These are phyloP conservation scores for Penstemon barbatus DNA, from an alignment of 257 asterid species.

Conservation along the genomic window DNA sequence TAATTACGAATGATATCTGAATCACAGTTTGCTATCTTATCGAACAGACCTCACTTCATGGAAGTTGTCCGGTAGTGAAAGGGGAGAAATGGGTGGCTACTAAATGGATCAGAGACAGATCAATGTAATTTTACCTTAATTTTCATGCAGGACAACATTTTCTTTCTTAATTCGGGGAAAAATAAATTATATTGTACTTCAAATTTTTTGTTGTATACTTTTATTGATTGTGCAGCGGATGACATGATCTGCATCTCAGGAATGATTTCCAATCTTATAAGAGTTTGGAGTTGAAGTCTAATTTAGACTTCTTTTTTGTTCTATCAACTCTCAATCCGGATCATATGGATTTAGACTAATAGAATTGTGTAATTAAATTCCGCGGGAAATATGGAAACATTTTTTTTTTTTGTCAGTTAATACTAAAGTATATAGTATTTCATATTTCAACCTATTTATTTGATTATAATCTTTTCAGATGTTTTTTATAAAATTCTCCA, in stretches of 20 bases:
- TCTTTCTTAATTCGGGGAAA: conserved; percentile 10
- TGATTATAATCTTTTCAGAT: too few relatives aligned
- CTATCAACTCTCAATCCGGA: too few relatives aligned
- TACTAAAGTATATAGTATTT: too few relatives aligned
- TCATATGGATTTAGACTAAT: too few relatives aligned
- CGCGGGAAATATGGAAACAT: too few relatives aligned
- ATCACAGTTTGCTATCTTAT: background rate
- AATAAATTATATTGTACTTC: background rate
- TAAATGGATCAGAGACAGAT: conserved; percentile 74
- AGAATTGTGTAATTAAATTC: too few relatives aligned
- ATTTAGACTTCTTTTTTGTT: background rate
- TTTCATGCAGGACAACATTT: too few relatives aligned
- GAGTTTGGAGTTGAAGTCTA: background rate
- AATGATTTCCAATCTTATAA: background rate
- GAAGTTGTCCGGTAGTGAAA: conserved; percentile 84
- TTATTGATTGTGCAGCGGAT: background rate
- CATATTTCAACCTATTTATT: too few relatives aligned
- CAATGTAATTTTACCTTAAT: too few relatives aligned
- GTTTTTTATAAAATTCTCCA: too few relatives aligned
- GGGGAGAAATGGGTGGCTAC: conserved; percentile 98
- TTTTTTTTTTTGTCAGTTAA: too few relatives aligned
- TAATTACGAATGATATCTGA: background rate
- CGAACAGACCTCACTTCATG: conserved; percentile 75
- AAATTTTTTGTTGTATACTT: background rate
- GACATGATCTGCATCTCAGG: background rate